Conservation (phyloP, 129 eudicot genomes). For the carrot (Daucus carota) region DH1_v3.0 NC_030385.2:28647001-28647500, state of each 20-base stretch:
- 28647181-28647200: conserved; percentile 92
- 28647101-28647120: conserved; percentile 97
- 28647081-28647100: conserved; percentile 44
- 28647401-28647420: neutral
- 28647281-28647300: conserved; percentile 85
- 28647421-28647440: neutral
- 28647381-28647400: neutral
- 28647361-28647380: neutral
- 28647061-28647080: neutral
- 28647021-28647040: neutral
- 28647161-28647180: conserved; percentile 85
- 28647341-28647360: neutral
- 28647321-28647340: conserved; percentile 90
- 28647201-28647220: conserved; percentile 91
- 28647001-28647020: neutral
- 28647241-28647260: conserved; percentile 83
- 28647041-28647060: neutral
- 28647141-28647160: conserved; percentile 67
- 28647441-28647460: conserved; percentile 31
- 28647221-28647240: conserved; percentile 76
- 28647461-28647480: conserved; percentile 91
- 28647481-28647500: conserved; percentile 91
- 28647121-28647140: conserved; percentile 68
- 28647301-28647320: conserved; percentile 90
- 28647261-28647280: conserved; percentile 93